These are phyloP conservation scores for Yamadazyma sp. DNA, from an alignment of 1,139 yeast genomes.

Conservation along the genomic window DNA sequence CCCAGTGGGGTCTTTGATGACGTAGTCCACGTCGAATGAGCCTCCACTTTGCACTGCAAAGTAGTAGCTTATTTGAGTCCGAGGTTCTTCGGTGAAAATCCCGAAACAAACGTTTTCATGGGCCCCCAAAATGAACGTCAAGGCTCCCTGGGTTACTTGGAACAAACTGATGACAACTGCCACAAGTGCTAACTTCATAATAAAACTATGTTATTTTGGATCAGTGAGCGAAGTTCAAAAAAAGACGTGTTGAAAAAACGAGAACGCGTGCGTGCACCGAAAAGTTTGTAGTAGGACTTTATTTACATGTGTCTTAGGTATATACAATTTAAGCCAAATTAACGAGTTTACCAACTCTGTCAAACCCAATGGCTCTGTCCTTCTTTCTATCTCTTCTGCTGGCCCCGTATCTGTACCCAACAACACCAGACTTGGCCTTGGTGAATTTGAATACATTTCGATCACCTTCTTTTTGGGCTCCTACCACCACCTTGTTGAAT, in stretches of 20 bases:
- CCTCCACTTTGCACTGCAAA: slow-evolving; percentile 95
- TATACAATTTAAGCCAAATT: slow-evolving; percentile 14
- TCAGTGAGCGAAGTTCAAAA: slow-evolving; percentile 1
- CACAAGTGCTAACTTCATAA: slow-evolving; percentile 4
- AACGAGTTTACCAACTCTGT: slow-evolving; percentile 65
- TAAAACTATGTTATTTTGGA: not conserved
- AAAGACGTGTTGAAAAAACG: slow-evolving; percentile 11
- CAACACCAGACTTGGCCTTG: slow-evolving; percentile 73
- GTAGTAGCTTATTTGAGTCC: slow-evolving; percentile 71
- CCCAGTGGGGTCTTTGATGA: slow-evolving; percentile 68
- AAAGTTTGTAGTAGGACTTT: too few relatives aligned
- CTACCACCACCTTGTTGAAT: slow-evolving; percentile 42
- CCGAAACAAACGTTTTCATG: slow-evolving; percentile 78
- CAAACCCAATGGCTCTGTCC: slow-evolving; percentile 76
- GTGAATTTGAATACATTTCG: slow-evolving; percentile 70
- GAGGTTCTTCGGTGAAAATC: slow-evolving; percentile 63
- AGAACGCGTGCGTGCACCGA: not conserved
- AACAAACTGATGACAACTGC: slow-evolving; percentile 6
- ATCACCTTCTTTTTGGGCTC: slow-evolving; percentile 55
- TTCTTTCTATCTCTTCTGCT: slow-evolving; percentile 85
- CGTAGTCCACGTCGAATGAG: slow-evolving; percentile 78
- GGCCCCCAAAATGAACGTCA: slow-evolving; percentile 78
- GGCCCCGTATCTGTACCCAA: slow-evolving; percentile 92
- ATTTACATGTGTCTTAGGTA: slow-evolving; percentile 1
- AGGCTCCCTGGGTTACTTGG: slow-evolving; percentile 39